Evolutionary conservation across 495 filamentous ascomycete genomes (phyloP).

Genomic region (Sporormia fimetaria): DNA sequence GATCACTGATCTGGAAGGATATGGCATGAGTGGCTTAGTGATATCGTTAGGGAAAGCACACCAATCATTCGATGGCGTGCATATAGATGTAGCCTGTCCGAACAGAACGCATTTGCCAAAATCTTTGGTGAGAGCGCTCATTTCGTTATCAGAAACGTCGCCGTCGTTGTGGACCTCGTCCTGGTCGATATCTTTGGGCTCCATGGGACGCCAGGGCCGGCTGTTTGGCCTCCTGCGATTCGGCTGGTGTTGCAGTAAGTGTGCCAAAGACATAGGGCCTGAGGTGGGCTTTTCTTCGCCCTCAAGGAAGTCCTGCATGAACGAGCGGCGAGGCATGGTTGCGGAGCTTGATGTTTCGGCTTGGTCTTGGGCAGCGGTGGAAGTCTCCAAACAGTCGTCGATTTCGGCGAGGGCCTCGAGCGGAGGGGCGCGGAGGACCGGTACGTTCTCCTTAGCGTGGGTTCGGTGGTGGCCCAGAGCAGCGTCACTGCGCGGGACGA

Average conservation of each 20-base stretch:
- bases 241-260: constrained; percentile 10
- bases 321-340: constrained; percentile 21
- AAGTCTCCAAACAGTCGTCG: neutral
- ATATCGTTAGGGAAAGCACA: too few species aligned
- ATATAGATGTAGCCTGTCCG: too few species aligned
- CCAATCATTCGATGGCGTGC: too few species aligned
- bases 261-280: constrained; percentile 16
- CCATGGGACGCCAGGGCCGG: constrained; percentile 20
- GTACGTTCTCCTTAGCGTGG: constrained; percentile 7
- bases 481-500: constrained; percentile 11
- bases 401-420: constrained; percentile 3
- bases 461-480: neutral
- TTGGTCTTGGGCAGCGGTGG: neutral
- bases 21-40: too few species aligned
- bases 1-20: too few species aligned
- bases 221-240: constrained; percentile 13
- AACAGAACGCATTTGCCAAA: too few species aligned
- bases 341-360: constrained; percentile 9
- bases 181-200: constrained; percentile 16
- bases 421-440: constrained; percentile 15
- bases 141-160: neutral
- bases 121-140: too few species aligned
- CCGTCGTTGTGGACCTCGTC: constrained; percentile 3
- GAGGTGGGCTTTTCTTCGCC: constrained; percentile 10
- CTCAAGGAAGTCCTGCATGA: constrained; percentile 1